phyloP scores from a whole-genome alignment of 352 stramenopile species.

The Blastocystis sp. region DNA sequence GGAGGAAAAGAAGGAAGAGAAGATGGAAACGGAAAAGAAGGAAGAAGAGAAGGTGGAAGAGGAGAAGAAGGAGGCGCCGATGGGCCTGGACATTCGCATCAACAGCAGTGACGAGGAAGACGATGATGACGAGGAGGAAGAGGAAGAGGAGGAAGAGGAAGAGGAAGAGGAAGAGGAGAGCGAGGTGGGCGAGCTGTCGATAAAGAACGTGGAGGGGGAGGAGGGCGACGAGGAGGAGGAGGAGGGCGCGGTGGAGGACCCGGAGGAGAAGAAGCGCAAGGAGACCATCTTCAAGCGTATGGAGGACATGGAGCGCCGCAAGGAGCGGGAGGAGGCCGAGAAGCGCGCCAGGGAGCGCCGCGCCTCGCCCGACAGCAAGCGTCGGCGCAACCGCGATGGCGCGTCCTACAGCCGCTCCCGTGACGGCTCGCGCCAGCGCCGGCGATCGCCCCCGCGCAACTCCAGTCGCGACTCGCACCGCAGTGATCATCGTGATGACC shows the following conservation, averaged over 20 bases:
- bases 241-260: slow-evolving; percentile 30
- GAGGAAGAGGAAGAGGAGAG: neutral
- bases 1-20: slow-evolving; percentile 4
- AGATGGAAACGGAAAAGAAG: neutral
- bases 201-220: slow-evolving; percentile 1
- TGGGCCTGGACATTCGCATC: neutral
- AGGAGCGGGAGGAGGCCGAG: neutral
- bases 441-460: neutral
- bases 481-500: neutral
- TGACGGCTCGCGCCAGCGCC: neutral
- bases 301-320: neutral
- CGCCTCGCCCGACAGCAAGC: neutral
- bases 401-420: neutral
- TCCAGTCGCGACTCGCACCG: no score
- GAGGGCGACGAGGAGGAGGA: slow-evolving; percentile 23
- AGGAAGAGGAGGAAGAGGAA: no score
- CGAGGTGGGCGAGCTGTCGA: neutral
- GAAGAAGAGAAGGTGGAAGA: neutral
- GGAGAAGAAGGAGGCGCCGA: neutral
- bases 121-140: neutral
- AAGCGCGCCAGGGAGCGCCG: neutral
- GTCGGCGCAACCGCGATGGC: neutral
- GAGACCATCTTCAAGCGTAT: neutral
- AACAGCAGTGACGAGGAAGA: neutral
- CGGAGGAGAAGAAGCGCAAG: neutral